A percentile compares a stretch with the other conserved stretches of the same genome.
Conservation (phyloP, 495 filamentous ascomycete species). For the Lasiosphaeria ovina region DNA sequence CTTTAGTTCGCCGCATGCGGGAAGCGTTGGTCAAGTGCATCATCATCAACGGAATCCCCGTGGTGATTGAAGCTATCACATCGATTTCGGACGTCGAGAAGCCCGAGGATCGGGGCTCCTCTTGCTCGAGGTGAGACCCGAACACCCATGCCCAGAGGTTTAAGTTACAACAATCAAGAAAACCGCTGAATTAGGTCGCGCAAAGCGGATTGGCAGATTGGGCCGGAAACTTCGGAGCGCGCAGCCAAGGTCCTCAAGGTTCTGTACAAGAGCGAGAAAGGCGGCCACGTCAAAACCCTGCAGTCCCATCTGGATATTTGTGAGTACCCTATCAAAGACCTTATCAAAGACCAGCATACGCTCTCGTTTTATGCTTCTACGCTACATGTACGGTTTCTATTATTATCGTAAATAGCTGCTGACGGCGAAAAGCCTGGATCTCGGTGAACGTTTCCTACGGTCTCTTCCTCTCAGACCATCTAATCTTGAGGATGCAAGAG, state of each 20-base stretch:
- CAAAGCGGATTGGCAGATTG: slow-evolving; percentile 5
- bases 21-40: slow-evolving; percentile 10
- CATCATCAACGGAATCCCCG: slow-evolving; percentile 10
- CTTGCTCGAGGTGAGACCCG: slow-evolving; percentile 4
- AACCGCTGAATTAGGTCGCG: not conserved
- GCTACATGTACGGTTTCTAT: not conserved
- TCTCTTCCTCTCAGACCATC: slow-evolving; percentile 11
- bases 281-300: slow-evolving; percentile 6
- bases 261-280: slow-evolving; percentile 8
- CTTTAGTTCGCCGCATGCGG: slow-evolving; percentile 3
- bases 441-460: slow-evolving; percentile 12
- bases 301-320: slow-evolving; percentile 7
- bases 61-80: slow-evolving; percentile 6
- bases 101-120: slow-evolving; percentile 4
- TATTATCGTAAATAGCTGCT: not conserved
- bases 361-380: not conserved
- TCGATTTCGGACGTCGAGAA: slow-evolving; percentile 8
- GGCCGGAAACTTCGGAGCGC: slow-evolving; percentile 7
- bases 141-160: not conserved
- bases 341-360: not conserved
- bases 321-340: not conserved
- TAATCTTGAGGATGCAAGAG: slow-evolving; percentile 11
- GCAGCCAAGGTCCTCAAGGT: slow-evolving; percentile 9
- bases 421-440: slow-evolving; percentile 6
- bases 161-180: not conserved